Evolutionary conservation across 1,284 basidiomycete species (phyloP).

Genomic region (Cutaneotrichosporon sp.): DNA sequence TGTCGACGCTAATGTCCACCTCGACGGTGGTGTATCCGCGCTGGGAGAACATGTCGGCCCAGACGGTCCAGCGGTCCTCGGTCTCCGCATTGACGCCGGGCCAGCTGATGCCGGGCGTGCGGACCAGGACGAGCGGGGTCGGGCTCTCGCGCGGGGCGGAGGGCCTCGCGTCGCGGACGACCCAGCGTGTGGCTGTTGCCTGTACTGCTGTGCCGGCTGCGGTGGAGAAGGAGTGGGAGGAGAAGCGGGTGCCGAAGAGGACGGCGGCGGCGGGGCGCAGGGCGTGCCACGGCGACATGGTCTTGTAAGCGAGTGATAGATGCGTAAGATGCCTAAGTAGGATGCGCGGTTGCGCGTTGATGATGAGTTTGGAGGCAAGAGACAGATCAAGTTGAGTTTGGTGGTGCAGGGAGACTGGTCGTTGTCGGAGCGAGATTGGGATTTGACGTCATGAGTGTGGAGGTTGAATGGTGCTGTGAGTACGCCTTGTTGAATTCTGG

Average conservation of each 20-base stretch:
- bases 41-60: constrained; percentile 55
- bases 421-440: too few relatives aligned
- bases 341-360: too few relatives aligned
- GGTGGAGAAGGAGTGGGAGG: neutral
- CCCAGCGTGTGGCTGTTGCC: constrained; percentile 26
- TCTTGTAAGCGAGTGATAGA: neutral
- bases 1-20: constrained; percentile 51
- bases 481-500: too few relatives aligned
- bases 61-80: constrained; percentile 24
- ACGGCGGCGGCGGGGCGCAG: neutral
- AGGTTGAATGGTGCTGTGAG: too few relatives aligned
- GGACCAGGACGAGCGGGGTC: constrained; percentile 37
- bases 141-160: constrained; percentile 37
- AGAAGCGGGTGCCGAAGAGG: neutral
- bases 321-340: too few relatives aligned
- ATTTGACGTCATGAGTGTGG: too few relatives aligned
- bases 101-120: constrained; percentile 23
- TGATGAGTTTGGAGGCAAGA: neutral
- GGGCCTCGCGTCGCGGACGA: constrained; percentile 28
- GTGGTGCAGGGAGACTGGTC: too few relatives aligned
- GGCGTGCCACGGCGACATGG: neutral
- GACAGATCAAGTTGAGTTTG: too few relatives aligned
- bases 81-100: neutral
- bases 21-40: constrained; percentile 61
- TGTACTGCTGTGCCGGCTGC: too few relatives aligned